A percentile compares a stretch with the other conserved stretches of the same genome.
phyloP scores from a whole-genome alignment of 2,329 filamentous ascomycete species.

The Hortaea werneckii region DNA sequence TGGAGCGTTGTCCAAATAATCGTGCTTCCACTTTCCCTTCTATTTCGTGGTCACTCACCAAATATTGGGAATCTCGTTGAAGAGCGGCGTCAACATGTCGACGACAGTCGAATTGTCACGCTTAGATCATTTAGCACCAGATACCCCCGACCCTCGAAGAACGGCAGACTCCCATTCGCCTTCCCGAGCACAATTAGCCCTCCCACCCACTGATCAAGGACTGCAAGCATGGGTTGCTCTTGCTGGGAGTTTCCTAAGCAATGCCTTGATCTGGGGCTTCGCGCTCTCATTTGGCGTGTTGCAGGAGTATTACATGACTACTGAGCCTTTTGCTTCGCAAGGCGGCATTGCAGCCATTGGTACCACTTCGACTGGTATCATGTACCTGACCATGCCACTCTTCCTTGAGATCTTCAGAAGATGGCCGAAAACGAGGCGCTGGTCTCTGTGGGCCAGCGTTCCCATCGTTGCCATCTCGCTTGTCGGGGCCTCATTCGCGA shows the following conservation, averaged over 20 bases:
- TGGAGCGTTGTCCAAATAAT: too few relatives aligned
- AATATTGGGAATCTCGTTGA: too few relatives aligned
- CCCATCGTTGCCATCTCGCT: constrained; percentile 31
- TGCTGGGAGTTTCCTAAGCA: constrained; percentile 30
- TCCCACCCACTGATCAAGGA: constrained; percentile 23
- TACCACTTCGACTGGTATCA: constrained; percentile 35
- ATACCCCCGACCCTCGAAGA: too few relatives aligned
- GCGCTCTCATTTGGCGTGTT: constrained; percentile 22
- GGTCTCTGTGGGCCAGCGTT: constrained; percentile 6
- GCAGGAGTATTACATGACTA: constrained; percentile 18
- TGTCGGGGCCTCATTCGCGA: constrained; percentile 27
- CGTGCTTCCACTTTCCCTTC: too few relatives aligned
- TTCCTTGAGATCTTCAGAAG: neutral
- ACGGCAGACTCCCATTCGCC: too few relatives aligned
- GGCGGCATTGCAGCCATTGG: constrained; percentile 36
- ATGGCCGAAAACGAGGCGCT: neutral
- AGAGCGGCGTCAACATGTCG: too few relatives aligned
- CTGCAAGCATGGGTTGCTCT: constrained; percentile 38
- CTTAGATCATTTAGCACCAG: too few relatives aligned
- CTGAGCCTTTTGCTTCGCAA: constrained; percentile 13
- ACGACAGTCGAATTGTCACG: too few relatives aligned
- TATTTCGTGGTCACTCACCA: too few relatives aligned
- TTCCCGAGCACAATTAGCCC: neutral
- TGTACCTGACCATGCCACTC: constrained; percentile 32
- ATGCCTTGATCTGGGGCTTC: constrained; percentile 21